Evolutionary conservation across 768 basidiomycete genomes (phyloP).

Genomic region (Termitomyces sp.): DNA sequence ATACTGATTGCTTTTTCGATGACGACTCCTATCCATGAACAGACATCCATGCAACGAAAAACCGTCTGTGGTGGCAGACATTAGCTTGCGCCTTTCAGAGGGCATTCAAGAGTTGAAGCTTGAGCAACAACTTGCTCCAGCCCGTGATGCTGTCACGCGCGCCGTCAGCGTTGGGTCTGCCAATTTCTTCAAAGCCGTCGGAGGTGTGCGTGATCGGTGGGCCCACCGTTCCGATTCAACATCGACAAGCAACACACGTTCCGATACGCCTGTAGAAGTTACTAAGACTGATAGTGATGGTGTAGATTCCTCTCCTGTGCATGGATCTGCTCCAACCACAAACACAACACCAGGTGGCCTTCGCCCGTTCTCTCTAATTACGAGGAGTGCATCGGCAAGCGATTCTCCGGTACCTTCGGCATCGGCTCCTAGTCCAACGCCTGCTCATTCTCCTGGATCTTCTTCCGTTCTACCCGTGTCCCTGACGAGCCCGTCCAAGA

Average conservation of each 20-base stretch:
- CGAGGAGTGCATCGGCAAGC: constrained; percentile 1
- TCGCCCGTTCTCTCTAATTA: constrained; percentile 13
- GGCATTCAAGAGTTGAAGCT: constrained; percentile 92
- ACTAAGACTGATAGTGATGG: constrained; percentile 29
- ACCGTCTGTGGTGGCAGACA: constrained; percentile 83
- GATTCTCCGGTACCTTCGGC: background rate
- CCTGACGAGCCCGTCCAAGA: constrained; percentile 9
- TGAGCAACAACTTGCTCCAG: constrained; percentile 90
- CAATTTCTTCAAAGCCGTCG: constrained; percentile 84
- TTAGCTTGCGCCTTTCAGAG: constrained; percentile 87
- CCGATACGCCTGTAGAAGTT: constrained; percentile 34
- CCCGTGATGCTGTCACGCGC: constrained; percentile 80
- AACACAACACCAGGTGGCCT: constrained; percentile 1
- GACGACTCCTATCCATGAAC: background rate
- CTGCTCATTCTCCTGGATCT: constrained; percentile 6
- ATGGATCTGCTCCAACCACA: constrained; percentile 3
- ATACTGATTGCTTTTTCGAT: background rate
- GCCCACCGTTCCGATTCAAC: constrained; percentile 23
- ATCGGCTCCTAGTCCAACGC: background rate
- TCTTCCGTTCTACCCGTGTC: constrained; percentile 5
- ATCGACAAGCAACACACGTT: constrained; percentile 22
- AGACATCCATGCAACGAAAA: constrained; percentile 95
- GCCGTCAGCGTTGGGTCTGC: constrained; percentile 72
- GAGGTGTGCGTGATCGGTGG: constrained; percentile 81
- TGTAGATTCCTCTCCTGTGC: background rate